Base-by-base conservation (phyloP, 345 rosid genomes). In the Orychophragmus violaceus region DNA sequence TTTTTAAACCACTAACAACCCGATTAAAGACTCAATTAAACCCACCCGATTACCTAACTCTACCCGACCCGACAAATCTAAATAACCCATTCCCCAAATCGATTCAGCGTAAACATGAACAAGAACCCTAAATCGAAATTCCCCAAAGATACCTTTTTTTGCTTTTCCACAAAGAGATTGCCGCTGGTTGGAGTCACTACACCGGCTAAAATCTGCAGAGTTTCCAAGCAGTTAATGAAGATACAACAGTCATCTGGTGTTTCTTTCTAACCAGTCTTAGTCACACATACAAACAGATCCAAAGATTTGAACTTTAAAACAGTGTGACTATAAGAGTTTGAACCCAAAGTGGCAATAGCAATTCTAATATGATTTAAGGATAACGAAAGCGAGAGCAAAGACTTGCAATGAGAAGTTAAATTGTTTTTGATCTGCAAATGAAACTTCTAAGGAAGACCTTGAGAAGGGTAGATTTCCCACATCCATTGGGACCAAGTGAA, bases 401-500 rank as follows among this genome's bases (percentile, higher is more conserved):
- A 3, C 17, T 37, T 3, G 42, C 42, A 37, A 37, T 3, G 11
- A 46, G 24, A 35, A 8, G 51, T n/a, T n/a, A n/a, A n/a, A n/a
- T n/a, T n/a, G n/a, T n/a, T n/a, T n/a, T n/a, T n/a, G n/a, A n/a
- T n/a, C n/a, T n/a, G n/a, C n/a, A n/a, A n/a, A n/a, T n/a, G n/a
- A n/a, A n/a, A n/a, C n/a, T n/a, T n/a, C n/a, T n/a, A 17, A 44
- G n/a, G 46, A 17, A 50, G 36, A 90, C 98, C 96, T 90, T 93
- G 75, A 93, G 82, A 76, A 90, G 94, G 42, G 97, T 93, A 59
- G 98, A 93, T 83, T 93, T 93, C 0, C 98, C 98, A 69, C 96
- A 93, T 9, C 98, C 97, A 70, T 93, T 93, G 41, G 98, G 98
- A 8, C 98, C 97, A 64, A 90, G 97, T n/a, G n/a, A n/a, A n/a